Conservation (phyloP, 345 rosid genomes). For the Trapa bicornis region DNA sequence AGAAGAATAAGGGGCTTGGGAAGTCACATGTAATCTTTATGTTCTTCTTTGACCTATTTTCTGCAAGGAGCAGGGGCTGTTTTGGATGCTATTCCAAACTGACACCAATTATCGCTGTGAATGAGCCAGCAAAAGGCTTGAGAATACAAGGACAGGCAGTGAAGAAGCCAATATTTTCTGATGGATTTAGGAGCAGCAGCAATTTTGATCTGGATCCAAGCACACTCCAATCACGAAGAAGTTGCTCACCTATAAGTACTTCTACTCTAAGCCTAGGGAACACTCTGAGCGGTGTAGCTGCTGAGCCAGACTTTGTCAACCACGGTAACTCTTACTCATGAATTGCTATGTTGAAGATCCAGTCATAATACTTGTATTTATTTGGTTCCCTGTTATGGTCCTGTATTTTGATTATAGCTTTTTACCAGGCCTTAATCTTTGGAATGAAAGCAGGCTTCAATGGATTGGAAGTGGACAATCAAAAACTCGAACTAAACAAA, state of each 20-base stretch:
- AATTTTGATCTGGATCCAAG: conserved; percentile 43
- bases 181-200: conserved; percentile 61
- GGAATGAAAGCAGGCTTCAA: conserved; percentile 55
- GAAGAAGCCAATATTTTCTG: conserved; percentile 32
- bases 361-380: neutral
- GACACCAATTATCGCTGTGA: conserved; percentile 33
- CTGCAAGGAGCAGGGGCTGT: conserved; percentile 41
- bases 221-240: conserved; percentile 38
- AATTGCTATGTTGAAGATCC: neutral
- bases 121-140: conserved; percentile 36
- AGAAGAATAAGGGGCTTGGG: too few relatives aligned
- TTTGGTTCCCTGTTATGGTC: neutral
- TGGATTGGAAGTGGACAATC: conserved; percentile 39
- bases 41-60: neutral
- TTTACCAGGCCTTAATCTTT: conserved; percentile 37
- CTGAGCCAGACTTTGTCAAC: conserved; percentile 32
- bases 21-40: neutral
- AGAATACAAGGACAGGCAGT: conserved; percentile 28
- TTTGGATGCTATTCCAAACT: conserved; percentile 52
- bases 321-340: conserved; percentile 17
- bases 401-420: neutral
- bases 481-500: conserved; percentile 15
- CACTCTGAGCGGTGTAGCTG: conserved; percentile 13
- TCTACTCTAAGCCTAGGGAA: conserved; percentile 16
- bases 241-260: conserved; percentile 34